Percentiles rank a stretch among this genome's conserved stretches.
These are phyloP conservation scores for Rhypophila decipiens DNA, from an alignment of 495 filamentous ascomycete genomes.

Conservation along the genomic window DNA sequence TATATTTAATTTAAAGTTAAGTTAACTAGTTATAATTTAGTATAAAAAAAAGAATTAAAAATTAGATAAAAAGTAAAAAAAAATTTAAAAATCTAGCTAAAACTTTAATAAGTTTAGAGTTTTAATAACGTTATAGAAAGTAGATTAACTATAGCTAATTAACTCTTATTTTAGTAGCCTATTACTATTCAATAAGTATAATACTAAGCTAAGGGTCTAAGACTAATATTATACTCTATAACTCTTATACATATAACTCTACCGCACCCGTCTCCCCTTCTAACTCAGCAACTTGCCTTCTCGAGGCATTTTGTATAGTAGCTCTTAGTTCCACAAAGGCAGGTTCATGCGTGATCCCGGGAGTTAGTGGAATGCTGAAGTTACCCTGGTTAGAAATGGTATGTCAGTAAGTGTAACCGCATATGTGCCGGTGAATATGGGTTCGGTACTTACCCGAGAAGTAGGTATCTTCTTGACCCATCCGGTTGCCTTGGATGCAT, in stretches of 20 bases:
- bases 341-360: not conserved
- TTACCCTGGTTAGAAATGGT: not conserved
- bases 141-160: not conserved
- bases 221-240: not conserved
- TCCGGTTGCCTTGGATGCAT: conserved; percentile 18
- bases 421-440: not conserved
- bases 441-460: not conserved
- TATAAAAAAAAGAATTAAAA: too few relatives aligned
- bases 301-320: not conserved
- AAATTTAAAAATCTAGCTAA: not conserved
- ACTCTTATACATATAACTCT: not conserved
- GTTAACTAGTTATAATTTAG: too few relatives aligned
- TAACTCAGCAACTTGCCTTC: not conserved
- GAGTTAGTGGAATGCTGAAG: not conserved
- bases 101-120: not conserved
- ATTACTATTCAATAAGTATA: not conserved
- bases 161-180: not conserved
- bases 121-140: not conserved
- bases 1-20: too few relatives aligned
- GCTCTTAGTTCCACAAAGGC: not conserved
- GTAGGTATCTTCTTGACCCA: conserved; percentile 29
- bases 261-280: not conserved
- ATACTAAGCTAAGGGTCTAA: not conserved
- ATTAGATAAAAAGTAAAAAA: not conserved
- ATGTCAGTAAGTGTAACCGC: not conserved